Percentiles rank a stretch among this genome's conserved stretches.
These are phyloP conservation scores for Fusarium agapanthi DNA, from an alignment of 2,329 filamentous ascomycete genomes.

Conservation along the genomic window DNA sequence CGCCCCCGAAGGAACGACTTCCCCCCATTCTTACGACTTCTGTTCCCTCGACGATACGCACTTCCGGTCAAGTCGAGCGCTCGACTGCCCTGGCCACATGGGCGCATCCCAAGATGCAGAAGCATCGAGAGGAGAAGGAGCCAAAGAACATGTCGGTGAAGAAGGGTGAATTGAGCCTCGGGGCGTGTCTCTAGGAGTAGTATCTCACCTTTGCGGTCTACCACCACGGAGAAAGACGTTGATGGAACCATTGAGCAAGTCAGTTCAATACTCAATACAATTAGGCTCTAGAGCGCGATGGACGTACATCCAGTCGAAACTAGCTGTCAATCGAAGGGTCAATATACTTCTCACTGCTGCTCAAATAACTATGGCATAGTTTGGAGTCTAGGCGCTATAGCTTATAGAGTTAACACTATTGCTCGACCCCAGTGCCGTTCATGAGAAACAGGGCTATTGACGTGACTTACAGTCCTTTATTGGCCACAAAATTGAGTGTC, in stretches of 20 bases:
- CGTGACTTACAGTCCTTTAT: not conserved
- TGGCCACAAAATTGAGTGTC: no score
- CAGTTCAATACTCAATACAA: not conserved
- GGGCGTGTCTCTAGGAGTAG: no score
- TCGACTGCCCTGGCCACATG: not conserved
- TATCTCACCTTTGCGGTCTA: not conserved
- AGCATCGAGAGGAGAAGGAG: not conserved
- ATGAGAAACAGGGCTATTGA: no score
- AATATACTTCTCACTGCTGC: not conserved
- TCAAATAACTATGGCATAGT: not conserved
- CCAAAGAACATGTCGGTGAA: no score
- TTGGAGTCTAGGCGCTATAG: not conserved
- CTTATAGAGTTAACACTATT: not conserved
- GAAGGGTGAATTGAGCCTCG: not conserved
- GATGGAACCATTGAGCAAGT: not conserved
- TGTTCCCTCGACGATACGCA: not conserved
- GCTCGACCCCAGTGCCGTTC: not conserved
- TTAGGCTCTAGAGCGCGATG: not conserved
- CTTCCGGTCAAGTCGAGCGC: not conserved
- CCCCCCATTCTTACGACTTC: not conserved
- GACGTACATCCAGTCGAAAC: not conserved
- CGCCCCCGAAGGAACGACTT: fast-evolving
- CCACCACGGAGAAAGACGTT: not conserved
- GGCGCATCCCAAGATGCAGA: not conserved
- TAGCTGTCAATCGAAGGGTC: not conserved